Evolutionary conservation across 148 eudicot genomes (phyloP), one percentile per base, ranked within the genome.

Genomic region (Rhododendron vialii): DNA sequence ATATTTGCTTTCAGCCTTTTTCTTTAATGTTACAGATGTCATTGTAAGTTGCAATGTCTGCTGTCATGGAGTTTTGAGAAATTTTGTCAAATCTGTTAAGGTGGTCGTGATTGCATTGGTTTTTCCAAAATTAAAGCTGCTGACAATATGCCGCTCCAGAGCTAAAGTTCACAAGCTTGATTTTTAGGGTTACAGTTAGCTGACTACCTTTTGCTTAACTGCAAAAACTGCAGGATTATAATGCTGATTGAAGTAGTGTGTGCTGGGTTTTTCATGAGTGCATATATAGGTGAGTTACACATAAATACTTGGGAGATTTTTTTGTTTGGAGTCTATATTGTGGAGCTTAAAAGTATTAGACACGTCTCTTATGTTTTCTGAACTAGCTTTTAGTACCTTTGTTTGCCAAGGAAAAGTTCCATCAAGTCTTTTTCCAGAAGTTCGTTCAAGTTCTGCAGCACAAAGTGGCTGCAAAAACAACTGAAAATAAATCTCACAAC

Each of bases 181-280:
- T 75, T 84, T 15, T 84, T 51, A 35, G 11, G 17, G 76, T 75
- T 35, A 35, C 5, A n/a, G 6, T 50, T 35, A 15, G 30, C 80
- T 84, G 47, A 84, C 10, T 53, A 3, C 75, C 51, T 59, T 33
- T 69, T 78, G 50, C 55, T 41, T 63, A 36, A 28, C 24, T 84
- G 13, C n/a, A 33, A 78, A 84, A 53, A 85, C 55, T 93, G 89
- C 96, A 97, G 99, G 94, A 94, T 95, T 74, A 92, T 97, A 86
- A 97, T 97, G 98, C 92, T 94, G 83, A 85, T 91, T 83, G 99
- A 97, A 94, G 96, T 93, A 83, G 86, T 95, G 55, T 85, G 91
- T 93, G 98, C 98, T 91, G 96, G 94, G 9, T 93, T 90, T 89
- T 94, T 95, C 87, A 93, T 95, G 96, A 85, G 95, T 85, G 88